Evolutionary conservation across 1,139 yeast genomes (phyloP).

Genomic region (Eremothecium sinecaudum): DNA sequence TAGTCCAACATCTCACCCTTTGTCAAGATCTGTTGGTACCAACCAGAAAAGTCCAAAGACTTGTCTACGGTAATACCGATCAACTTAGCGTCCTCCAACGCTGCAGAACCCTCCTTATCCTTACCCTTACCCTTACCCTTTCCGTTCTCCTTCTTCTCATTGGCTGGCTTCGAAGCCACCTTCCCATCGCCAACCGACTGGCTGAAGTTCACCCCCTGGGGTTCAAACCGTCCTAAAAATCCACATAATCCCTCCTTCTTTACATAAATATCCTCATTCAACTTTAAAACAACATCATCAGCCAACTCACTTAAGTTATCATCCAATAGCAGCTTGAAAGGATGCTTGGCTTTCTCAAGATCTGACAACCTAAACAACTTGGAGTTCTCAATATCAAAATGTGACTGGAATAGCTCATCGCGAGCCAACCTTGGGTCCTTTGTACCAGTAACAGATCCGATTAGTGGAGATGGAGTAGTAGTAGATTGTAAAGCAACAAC

Average conservation of each 20-base stretch:
- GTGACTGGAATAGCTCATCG: conserved; percentile 62
- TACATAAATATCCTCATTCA: conserved; percentile 49
- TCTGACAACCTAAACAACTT: conserved; percentile 60
- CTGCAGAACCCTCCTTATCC: conserved; percentile 33
- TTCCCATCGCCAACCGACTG: conserved; percentile 25
- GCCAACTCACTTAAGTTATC: conserved; percentile 38
- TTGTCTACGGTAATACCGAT: conserved; percentile 96
- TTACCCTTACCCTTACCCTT: neutral
- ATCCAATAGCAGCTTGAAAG: conserved; percentile 62
- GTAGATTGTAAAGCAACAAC: conserved; percentile 70
- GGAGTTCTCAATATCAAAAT: conserved; percentile 50
- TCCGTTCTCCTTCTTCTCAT: conserved; percentile 25
- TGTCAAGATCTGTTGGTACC: conserved; percentile 94
- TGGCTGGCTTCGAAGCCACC: conserved; percentile 38
- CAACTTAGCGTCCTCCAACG: conserved; percentile 78
- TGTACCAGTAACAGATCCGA: conserved; percentile 60
- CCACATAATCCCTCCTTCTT: conserved; percentile 42
- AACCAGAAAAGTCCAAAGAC: conserved; percentile 81
- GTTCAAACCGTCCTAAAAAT: conserved; percentile 44
- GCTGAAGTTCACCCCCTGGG: conserved; percentile 53
- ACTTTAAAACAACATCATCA: conserved; percentile 39
- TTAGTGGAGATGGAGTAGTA: conserved; percentile 53
- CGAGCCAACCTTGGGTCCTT: conserved; percentile 86
- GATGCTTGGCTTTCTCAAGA: conserved; percentile 45
- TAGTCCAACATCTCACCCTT: conserved; percentile 98